These are phyloP conservation scores for Epichloe hybrida DNA, from an alignment of 2,329 filamentous ascomycete species.

Conservation along the genomic window DNA sequence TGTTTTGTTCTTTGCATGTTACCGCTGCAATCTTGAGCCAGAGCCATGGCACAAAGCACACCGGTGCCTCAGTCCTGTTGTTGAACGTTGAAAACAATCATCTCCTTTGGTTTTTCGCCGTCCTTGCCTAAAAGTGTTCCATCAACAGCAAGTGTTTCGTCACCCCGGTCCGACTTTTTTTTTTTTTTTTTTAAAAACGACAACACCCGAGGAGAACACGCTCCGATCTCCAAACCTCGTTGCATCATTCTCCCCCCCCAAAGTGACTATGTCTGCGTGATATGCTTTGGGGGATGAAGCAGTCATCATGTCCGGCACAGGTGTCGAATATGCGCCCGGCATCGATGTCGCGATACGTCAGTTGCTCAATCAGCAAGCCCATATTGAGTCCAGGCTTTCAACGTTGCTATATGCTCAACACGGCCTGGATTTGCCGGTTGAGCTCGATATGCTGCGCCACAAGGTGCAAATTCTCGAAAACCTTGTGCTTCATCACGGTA, in stretches of 20 bases:
- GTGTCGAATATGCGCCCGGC: conserved; percentile 8
- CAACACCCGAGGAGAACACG: neutral
- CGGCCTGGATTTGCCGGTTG: conserved; percentile 32
- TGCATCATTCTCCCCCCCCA: neutral
- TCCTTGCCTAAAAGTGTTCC: neutral
- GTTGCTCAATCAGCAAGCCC: conserved; percentile 38
- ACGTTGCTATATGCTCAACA: conserved; percentile 33
- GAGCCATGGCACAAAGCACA: conserved; percentile 5
- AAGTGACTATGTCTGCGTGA: conserved; percentile 2
- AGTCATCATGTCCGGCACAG: conserved; percentile 6
- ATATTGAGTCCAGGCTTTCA: conserved; percentile 37
- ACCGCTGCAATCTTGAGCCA: conserved; percentile 4
- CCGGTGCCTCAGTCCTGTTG: conserved; percentile 1
- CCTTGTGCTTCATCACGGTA: conserved; percentile 37
- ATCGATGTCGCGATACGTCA: conserved; percentile 19
- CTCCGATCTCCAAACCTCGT: neutral
- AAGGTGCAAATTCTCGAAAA: conserved; percentile 37
- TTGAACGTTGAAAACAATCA: neutral
- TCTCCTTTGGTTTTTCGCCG: neutral
- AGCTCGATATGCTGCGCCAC: conserved; percentile 42
- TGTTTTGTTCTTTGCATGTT: conserved; percentile 1
- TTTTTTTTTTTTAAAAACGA: neutral
- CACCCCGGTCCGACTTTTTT: neutral
- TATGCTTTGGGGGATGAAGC: conserved; percentile 4
- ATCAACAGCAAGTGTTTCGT: neutral